A percentile compares a stretch with the other conserved stretches of the same genome.
phyloP scores from a whole-genome alignment of 2,329 filamentous ascomycete species.

The Anthostomella pinea region DNA sequence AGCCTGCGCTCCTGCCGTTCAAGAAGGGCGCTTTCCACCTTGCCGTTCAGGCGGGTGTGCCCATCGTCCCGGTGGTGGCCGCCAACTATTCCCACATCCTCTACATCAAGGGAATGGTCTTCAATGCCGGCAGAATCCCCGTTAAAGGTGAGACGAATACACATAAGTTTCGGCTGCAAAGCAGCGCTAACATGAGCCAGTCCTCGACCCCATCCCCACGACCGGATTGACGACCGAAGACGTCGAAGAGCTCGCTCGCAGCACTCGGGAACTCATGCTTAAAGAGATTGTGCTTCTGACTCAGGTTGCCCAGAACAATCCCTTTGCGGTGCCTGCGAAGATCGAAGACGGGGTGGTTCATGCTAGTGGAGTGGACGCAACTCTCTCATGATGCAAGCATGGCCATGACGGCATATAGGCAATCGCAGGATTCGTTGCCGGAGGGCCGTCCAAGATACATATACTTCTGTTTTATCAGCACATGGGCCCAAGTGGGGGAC shows the following conservation, averaged over 20 bases:
- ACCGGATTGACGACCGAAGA: constrained; percentile 69
- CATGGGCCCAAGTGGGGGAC: too few species aligned
- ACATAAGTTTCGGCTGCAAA: not conserved
- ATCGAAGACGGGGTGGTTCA: constrained; percentile 29
- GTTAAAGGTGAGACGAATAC: constrained; percentile 61
- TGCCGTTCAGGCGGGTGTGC: constrained; percentile 88
- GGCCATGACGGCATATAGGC: not conserved
- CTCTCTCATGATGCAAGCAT: constrained; percentile 15
- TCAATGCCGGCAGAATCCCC: constrained; percentile 68
- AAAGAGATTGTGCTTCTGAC: constrained; percentile 57
- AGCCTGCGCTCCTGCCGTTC: constrained; percentile 84
- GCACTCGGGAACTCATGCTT: constrained; percentile 73
- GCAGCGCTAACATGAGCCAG: constrained; percentile 38
- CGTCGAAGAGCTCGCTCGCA: constrained; percentile 68
- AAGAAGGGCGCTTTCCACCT: constrained; percentile 99
- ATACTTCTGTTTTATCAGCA: too few species aligned
- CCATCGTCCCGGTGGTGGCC: constrained; percentile 80
- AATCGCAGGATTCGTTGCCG: too few species aligned
- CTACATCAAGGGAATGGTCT: constrained; percentile 60
- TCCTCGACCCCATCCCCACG: constrained; percentile 79
- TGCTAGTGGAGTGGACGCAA: constrained; percentile 32
- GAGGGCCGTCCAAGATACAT: too few species aligned
- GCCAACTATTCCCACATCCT: constrained; percentile 78
- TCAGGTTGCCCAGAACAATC: constrained; percentile 45
- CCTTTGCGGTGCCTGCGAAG: constrained; percentile 27